phyloP scores from a whole-genome alignment of 805 yeast species.

The Cyberlindnera xylosilytica region DNA sequence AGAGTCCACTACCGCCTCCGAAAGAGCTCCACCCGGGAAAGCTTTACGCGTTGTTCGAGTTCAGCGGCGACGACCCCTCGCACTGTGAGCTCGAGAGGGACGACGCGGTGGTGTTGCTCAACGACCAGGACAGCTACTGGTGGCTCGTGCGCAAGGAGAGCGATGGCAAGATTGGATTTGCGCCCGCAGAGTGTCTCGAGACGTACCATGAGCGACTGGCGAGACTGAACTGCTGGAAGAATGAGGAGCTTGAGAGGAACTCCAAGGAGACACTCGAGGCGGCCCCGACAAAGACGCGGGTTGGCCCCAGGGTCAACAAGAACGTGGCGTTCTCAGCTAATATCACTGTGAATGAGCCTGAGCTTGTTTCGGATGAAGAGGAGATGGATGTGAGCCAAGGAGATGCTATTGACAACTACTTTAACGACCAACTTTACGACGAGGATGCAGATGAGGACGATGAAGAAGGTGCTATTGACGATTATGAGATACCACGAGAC shows the following conservation, averaged over 20 bases:
- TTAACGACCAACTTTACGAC: slow-evolving; percentile 3
- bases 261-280: slow-evolving; percentile 15
- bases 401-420: neutral
- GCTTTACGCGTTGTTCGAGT: slow-evolving; percentile 82
- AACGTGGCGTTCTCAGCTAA: slow-evolving; percentile 23
- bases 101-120: slow-evolving; percentile 76
- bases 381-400: slow-evolving; percentile 5
- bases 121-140: slow-evolving; percentile 94
- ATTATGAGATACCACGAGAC: slow-evolving; percentile 12
- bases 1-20: slow-evolving; percentile 55
- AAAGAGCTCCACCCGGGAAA: slow-evolving; percentile 78
- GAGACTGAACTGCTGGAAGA: slow-evolving; percentile 85
- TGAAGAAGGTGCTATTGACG: slow-evolving; percentile 15
- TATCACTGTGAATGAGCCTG: slow-evolving; percentile 17
- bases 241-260: slow-evolving; percentile 52
- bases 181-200: slow-evolving; percentile 94
- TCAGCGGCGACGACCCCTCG: slow-evolving; percentile 88
- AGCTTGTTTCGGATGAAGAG: neutral
- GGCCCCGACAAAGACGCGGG: slow-evolving; percentile 2
- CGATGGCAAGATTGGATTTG: slow-evolving; percentile 82
- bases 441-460: slow-evolving; percentile 4
- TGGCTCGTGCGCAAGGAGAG: slow-evolving; percentile 71
- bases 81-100: slow-evolving; percentile 79
- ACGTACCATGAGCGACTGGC: slow-evolving; percentile 91
- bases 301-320: slow-evolving; percentile 10